Conservation (phyloP, 352 stramenopile species). For the Globisporangium alternatum region DNA sequence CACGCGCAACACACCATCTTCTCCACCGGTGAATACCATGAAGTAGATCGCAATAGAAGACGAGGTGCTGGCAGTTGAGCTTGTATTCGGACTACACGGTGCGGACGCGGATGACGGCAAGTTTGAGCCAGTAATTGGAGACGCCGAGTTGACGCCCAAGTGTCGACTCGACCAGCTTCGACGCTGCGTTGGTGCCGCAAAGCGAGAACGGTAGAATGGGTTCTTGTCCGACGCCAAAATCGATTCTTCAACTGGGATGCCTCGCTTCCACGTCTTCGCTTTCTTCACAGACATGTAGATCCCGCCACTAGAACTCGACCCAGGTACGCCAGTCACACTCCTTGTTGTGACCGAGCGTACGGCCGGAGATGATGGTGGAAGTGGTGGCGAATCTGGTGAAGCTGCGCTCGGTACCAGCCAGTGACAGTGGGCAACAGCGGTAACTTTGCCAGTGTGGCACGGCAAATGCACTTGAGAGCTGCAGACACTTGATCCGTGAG, state of each 20-base stretch:
- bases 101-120: slow-evolving; percentile 16
- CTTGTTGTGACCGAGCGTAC: neutral
- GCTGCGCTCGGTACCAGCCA: slow-evolving; percentile 20
- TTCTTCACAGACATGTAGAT: slow-evolving; percentile 21
- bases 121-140: neutral
- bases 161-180: slow-evolving; percentile 35
- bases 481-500: slow-evolving; percentile 16
- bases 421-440: slow-evolving; percentile 44
- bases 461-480: slow-evolving; percentile 15
- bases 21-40: slow-evolving; percentile 66
- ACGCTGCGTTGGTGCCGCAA: slow-evolving; percentile 28
- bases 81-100: slow-evolving; percentile 24
- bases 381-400: neutral
- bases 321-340: neutral
- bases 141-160: slow-evolving; percentile 20
- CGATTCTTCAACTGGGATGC: slow-evolving; percentile 26
- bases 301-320: slow-evolving; percentile 2
- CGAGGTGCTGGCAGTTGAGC: neutral
- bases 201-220: slow-evolving; percentile 57
- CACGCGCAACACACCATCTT: slow-evolving; percentile 54
- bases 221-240: slow-evolving; percentile 55
- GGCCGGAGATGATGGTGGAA: slow-evolving; percentile 2
- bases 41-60: slow-evolving; percentile 35
- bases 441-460: slow-evolving; percentile 42
- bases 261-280: slow-evolving; percentile 22